Percentiles rank a stretch among this genome's conserved stretches.
These are phyloP conservation scores for Arthrobotrys pseudoclavata DNA, from an alignment of 2,329 filamentous ascomycete genomes.

Conservation along the genomic window DNA sequence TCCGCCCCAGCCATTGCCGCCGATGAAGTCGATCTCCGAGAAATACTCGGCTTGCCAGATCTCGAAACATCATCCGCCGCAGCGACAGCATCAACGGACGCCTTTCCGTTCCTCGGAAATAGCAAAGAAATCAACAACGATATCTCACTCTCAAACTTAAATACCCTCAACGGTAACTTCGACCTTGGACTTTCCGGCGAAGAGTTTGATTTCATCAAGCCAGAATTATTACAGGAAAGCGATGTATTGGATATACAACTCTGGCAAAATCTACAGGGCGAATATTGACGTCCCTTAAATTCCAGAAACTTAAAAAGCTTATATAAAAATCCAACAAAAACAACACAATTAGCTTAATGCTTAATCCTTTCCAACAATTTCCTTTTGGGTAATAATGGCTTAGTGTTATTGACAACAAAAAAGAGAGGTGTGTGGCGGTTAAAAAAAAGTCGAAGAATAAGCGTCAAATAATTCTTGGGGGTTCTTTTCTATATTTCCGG, in stretches of 20 bases:
- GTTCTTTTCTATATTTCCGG: slow-evolving; percentile 40
- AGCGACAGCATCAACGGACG: slow-evolving; percentile 31
- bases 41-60: slow-evolving; percentile 52
- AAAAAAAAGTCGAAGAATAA: slow-evolving; percentile 48
- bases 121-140: slow-evolving; percentile 50
- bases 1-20: slow-evolving; percentile 42
- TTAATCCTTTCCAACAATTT: slow-evolving; percentile 38
- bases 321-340: slow-evolving; percentile 41
- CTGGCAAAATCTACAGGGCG: slow-evolving; percentile 54
- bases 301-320: neutral
- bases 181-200: slow-evolving; percentile 49
- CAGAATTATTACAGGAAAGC: slow-evolving; percentile 55
- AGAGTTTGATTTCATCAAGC: slow-evolving; percentile 59
- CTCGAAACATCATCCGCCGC: slow-evolving; percentile 32
- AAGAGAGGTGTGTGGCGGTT: slow-evolving; percentile 3
- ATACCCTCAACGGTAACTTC: slow-evolving; percentile 44
- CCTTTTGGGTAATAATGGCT: slow-evolving; percentile 40
- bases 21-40: slow-evolving; percentile 52
- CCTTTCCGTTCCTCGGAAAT: slow-evolving; percentile 44
- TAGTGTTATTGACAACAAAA: slow-evolving; percentile 37
- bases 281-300: slow-evolving; percentile 23
- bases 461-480: slow-evolving; percentile 28
- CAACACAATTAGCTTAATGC: slow-evolving; percentile 39
- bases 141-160: slow-evolving; percentile 48
- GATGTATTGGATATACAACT: slow-evolving; percentile 57